Evolutionary conservation across 177 flowering plant genomes (phyloP).

Genomic region (Vitis hybrid): DNA sequence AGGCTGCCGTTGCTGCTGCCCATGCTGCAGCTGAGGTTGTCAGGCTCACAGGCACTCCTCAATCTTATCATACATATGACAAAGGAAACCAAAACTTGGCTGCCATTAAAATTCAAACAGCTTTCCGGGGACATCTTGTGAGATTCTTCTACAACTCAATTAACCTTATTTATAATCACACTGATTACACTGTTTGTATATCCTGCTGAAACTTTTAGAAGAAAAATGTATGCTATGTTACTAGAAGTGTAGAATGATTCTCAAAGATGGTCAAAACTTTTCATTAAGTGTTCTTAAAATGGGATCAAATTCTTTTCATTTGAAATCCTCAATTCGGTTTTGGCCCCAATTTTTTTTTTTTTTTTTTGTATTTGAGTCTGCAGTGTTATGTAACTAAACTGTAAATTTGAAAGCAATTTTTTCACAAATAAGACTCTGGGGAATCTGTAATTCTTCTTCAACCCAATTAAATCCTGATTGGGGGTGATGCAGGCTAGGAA

Average conservation of each 20-base stretch:
- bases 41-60: constrained; percentile 33
- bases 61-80: neutral
- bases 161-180: neutral
- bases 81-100: constrained; percentile 24
- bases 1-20: constrained; percentile 67
- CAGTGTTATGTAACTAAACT: too few species aligned
- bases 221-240: neutral
- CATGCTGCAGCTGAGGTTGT: constrained; percentile 63
- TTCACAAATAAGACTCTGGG: too few species aligned
- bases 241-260: neutral
- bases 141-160: constrained; percentile 16
- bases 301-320: neutral
- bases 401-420: too few species aligned
- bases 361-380: too few species aligned
- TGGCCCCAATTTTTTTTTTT: neutral
- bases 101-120: constrained; percentile 51
- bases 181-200: too few species aligned
- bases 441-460: neutral
- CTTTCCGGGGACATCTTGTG: constrained; percentile 56
- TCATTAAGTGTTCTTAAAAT: neutral
- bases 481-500: constrained; percentile 43
- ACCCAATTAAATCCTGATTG: neutral
- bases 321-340: neutral
- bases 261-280: too few species aligned
- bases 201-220: too few species aligned